These are phyloP conservation scores for Cryptosporidium muris DNA, from an alignment of 169 alveolate genomes.

Conservation along the genomic window DNA sequence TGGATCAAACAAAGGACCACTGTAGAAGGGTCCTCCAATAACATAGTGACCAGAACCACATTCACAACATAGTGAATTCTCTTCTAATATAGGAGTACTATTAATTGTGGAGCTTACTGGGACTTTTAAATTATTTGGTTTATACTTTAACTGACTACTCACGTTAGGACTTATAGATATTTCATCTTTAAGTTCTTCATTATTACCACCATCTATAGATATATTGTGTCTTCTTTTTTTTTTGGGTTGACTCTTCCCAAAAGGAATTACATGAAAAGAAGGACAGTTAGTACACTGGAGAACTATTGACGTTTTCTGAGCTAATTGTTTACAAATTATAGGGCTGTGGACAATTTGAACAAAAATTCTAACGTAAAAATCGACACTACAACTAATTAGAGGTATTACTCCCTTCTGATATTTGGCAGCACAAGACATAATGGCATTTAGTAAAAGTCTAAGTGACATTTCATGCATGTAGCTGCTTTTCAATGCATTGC, in stretches of 20 bases:
- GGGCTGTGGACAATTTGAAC: conserved; percentile 86
- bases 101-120: conserved; percentile 23
- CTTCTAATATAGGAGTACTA: conserved; percentile 5
- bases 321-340: conserved; percentile 84
- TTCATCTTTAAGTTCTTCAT: neutral
- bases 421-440: conserved; percentile 88
- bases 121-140: neutral
- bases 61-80: conserved; percentile 21
- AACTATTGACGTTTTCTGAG: conserved; percentile 84
- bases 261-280: conserved; percentile 77
- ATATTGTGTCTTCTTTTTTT: conserved; percentile 14
- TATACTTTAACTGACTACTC: conserved; percentile 15
- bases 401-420: conserved; percentile 89
- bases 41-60: conserved; percentile 60
- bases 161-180: neutral
- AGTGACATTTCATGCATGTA: conserved; percentile 91
- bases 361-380: conserved; percentile 91
- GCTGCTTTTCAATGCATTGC: conserved; percentile 85
- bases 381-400: conserved; percentile 88
- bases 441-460: conserved; percentile 87
- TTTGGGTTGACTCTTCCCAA: conserved; percentile 75
- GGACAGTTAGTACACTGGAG: conserved; percentile 85
- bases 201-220: conserved; percentile 5
- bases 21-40: conserved; percentile 81
- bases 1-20: conserved; percentile 78